Evolutionary conservation across 2,329 filamentous ascomycete genomes (phyloP), one percentile per base, ranked within the genome.

Genomic region (Colletotrichum coccodes): DNA sequence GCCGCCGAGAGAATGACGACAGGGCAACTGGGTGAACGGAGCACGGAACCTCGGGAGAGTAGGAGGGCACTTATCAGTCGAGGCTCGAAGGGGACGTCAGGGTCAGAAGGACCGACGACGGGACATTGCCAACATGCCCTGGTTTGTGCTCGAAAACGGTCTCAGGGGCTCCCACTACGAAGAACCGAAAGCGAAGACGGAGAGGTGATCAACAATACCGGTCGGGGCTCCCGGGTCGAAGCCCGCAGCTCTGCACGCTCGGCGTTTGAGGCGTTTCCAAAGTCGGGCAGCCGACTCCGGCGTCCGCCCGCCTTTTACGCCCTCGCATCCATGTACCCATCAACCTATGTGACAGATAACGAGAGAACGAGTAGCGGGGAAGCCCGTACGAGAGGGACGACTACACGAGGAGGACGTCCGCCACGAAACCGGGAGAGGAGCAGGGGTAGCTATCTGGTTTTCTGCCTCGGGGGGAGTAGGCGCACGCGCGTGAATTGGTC

Each of bases 181-280:
- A 36, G 36, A 30, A 34, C 11, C 21, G 12, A 4, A 14, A 23
- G n/a, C 32, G 34, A 56, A 42, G 34, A 16, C 9, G n/a, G n/a
- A 23, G 30, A 21, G 30, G 16, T 8, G 46, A 18, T 26, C 16
- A n/a, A n/a, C n/a, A n/a, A 16, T 38, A 38, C 18, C 12, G 36
- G 36, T 38, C 8, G 28, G 47, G 12, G 49, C 28, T 4, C 30
- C 26, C n/a, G 30, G 32, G 30, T 26, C 14, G 47, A 47, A 46
- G 26, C 42, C 28, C 44, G 38, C n/a, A 40, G 14, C 40, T 42
- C n/a, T 44, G 65, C 61, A 65, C 54, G 53, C 61, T 54, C 32
- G 61, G 61, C 65, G 65, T 61, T 59, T 23, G 23, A 42, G 61
- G 53, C 54, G 40, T 60, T 49, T 42, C 28, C 26, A 21, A 36